Evolutionary conservation across 1,139 yeast genomes (phyloP), one percentile per base, ranked within the genome.

Genomic region (Yamadazyma friedrichii): DNA sequence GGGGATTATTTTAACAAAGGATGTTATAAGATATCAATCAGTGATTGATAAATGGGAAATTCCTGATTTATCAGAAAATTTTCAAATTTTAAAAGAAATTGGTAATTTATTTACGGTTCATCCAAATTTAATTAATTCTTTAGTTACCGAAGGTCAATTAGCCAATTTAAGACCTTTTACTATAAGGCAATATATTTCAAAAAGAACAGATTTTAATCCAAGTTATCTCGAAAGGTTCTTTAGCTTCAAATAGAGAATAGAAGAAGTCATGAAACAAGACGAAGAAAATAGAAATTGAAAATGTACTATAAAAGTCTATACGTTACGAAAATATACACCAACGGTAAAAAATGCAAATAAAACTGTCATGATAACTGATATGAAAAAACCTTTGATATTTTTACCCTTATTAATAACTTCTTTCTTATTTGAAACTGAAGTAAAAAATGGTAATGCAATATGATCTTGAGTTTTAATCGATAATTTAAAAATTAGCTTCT

Each of bases 41-140:
- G 74, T 79, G 0, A 77, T 91, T 40, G 94, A 84, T 46, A 71
- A 67, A 35, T 88, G 95, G 93, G 72, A 70, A 5, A 70, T 86
- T 24, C 71, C 74, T 2, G 82, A 78, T 40, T 65, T 89, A 31
- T 71, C 83, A n/a, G 86, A 81, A 32, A 76, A 78, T 41, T 88
- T 86, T 64, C 80, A 79, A 38, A 70, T 88, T 9, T 65, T 91
- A 48, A 82, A 88, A 55, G 96, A 89, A 50, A 79, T 91, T 46
- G 91, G 94, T 30, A 88, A 88, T 54, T 67, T 91, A 49, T 91
- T 84, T 58, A 85, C 95, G 0, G 95, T 88, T 11, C 89, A 84
- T 56, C 67, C 74, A 9, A 67, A 67, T 40, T 77, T 88, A 52
- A 70, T 91, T 45, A 82, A 82, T 48, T 86, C 95, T 1, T 74